These are phyloP conservation scores for Gynostemma pentaphyllum DNA, from an alignment of 306 rosid genomes.

Conservation along the genomic window DNA sequence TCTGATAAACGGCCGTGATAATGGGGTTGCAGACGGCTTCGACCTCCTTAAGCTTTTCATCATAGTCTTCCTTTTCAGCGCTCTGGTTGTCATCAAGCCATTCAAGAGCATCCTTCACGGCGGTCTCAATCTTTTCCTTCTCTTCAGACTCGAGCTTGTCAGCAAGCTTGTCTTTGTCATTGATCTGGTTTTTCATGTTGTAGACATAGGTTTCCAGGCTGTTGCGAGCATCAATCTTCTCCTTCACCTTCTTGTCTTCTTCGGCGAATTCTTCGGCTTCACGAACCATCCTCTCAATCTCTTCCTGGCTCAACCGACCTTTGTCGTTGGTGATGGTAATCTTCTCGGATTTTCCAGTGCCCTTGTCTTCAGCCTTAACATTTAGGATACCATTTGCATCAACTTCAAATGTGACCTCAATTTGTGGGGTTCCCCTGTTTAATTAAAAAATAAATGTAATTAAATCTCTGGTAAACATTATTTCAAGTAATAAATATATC, in stretches of 20 bases:
- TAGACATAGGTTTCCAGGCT: constrained; percentile 73
- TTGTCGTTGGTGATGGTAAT: constrained; percentile 95
- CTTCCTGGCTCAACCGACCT: constrained; percentile 95
- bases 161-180: constrained; percentile 91
- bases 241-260: constrained; percentile 97
- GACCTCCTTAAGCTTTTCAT: constrained; percentile 88
- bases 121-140: constrained; percentile 87
- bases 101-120: constrained; percentile 88
- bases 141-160: constrained; percentile 93
- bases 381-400: constrained; percentile 95
- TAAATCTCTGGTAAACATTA: not conserved
- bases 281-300: constrained; percentile 88
- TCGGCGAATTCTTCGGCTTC: constrained; percentile 96
- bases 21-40: constrained; percentile 97
- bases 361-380: constrained; percentile 96
- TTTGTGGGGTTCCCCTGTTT: constrained; percentile 96
- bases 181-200: constrained; percentile 93
- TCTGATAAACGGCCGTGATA: constrained; percentile 72
- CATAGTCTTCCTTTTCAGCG: constrained; percentile 84
- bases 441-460: not conserved
- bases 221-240: constrained; percentile 86
- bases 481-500: not conserved
- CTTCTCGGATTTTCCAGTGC: constrained; percentile 96
- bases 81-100: constrained; percentile 95
- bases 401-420: constrained; percentile 96